Conservation (phyloP, 495 filamentous ascomycete genomes). For the Penicillium canariense region DNA sequence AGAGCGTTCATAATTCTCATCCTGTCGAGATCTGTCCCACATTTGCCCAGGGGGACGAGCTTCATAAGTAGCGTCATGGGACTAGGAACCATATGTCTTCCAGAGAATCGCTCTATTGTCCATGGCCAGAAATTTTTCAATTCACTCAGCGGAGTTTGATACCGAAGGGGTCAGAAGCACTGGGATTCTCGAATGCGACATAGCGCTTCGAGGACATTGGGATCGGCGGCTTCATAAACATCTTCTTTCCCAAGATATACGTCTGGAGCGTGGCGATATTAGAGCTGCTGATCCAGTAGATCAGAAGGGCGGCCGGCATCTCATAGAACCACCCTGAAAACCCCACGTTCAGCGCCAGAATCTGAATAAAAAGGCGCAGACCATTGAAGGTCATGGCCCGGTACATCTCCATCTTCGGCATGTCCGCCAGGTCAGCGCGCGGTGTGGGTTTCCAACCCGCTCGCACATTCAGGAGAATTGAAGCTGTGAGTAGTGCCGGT, state of each 20-base stretch:
- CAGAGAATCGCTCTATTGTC: not conserved
- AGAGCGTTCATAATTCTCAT: too few relatives aligned
- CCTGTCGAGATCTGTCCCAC: not conserved
- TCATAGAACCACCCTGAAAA: slow-evolving; percentile 32
- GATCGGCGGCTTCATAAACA: slow-evolving; percentile 29
- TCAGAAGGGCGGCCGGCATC: slow-evolving; percentile 61
- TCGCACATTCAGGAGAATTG: slow-evolving; percentile 38
- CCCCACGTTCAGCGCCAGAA: slow-evolving; percentile 34
- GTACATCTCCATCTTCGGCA: slow-evolving; percentile 29
- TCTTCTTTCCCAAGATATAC: slow-evolving; percentile 32
- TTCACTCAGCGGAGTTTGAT: slow-evolving; percentile 16
- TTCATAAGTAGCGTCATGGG: too few relatives aligned
- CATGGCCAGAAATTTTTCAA: not conserved
- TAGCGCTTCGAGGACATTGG: slow-evolving; percentile 20
- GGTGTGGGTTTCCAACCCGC: slow-evolving; percentile 29
- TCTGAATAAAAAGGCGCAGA: slow-evolving; percentile 28
- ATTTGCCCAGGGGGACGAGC: too few relatives aligned
- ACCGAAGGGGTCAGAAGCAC: slow-evolving; percentile 16
- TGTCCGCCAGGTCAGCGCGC: slow-evolving; percentile 21
- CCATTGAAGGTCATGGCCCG: slow-evolving; percentile 13
- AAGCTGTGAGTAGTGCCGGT: slow-evolving; percentile 51
- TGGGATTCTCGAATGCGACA: slow-evolving; percentile 16
- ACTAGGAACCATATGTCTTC: not conserved
- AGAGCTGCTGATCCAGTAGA: slow-evolving; percentile 69
- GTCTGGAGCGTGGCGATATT: slow-evolving; percentile 43